phyloP scores from a whole-genome alignment of 495 filamentous ascomycete species.

The Trichoderma reesei region DNA sequence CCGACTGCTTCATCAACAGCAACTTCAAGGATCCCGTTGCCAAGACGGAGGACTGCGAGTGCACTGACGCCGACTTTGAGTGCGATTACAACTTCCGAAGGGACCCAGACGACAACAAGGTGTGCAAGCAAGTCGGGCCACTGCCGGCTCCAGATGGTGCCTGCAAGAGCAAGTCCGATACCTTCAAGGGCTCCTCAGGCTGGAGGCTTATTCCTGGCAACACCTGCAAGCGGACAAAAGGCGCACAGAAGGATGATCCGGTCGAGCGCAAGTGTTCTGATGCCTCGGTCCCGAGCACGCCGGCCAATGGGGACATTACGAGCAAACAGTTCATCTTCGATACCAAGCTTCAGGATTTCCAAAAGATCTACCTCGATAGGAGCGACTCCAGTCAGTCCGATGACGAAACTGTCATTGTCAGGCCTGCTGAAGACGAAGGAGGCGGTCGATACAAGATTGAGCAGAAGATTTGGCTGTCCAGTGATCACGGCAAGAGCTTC shows the following conservation, averaged over 20 bases:
- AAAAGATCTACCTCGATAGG: slow-evolving; percentile 75
- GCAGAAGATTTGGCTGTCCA: slow-evolving; percentile 36
- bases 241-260: slow-evolving; percentile 48
- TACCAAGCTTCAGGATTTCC: slow-evolving; percentile 44
- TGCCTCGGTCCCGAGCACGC: slow-evolving; percentile 19
- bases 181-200: slow-evolving; percentile 73
- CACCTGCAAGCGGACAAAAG: slow-evolving; percentile 53
- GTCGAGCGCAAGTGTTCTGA: slow-evolving; percentile 48
- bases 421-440: slow-evolving; percentile 40
- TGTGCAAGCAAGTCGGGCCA: slow-evolving; percentile 45
- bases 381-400: slow-evolving; percentile 49
- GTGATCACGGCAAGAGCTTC: slow-evolving; percentile 85
- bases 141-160: slow-evolving; percentile 49
- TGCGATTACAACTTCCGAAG: slow-evolving; percentile 83
- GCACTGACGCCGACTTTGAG: slow-evolving; percentile 76
- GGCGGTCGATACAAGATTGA: not conserved
- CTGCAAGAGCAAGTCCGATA: slow-evolving; percentile 55
- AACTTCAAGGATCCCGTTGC: slow-evolving; percentile 66
- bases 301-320: slow-evolving; percentile 50
- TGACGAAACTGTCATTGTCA: slow-evolving; percentile 82
- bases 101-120: slow-evolving; percentile 32
- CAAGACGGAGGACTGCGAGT: slow-evolving; percentile 61
- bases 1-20: slow-evolving; percentile 79
- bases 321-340: slow-evolving; percentile 47
- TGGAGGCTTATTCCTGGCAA: slow-evolving; percentile 91